Conservation (phyloP, 306 rosid genomes). For the Cotoneaster glaucophyllus region DNA sequence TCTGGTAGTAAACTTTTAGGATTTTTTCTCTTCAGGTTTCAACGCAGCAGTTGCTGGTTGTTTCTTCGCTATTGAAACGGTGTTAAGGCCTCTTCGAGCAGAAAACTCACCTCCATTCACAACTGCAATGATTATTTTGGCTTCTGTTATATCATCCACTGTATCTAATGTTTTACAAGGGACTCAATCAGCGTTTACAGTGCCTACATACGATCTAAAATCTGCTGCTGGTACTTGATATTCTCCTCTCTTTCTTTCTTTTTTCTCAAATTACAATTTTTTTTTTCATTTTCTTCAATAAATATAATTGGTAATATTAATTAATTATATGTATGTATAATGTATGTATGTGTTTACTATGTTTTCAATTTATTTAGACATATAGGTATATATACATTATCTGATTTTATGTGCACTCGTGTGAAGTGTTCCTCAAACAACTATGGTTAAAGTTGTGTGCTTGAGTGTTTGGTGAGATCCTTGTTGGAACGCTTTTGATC, state of each 20-base stretch:
- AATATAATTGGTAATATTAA: not conserved
- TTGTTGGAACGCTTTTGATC: not conserved
- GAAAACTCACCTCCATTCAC: constrained; percentile 98
- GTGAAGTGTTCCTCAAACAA: not conserved
- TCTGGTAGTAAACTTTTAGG: constrained; percentile 12
- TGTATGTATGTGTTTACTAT: too few species aligned
- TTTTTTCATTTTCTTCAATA: not conserved
- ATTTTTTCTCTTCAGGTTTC: constrained; percentile 60
- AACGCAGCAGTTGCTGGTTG: constrained; percentile 99
- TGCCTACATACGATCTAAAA: constrained; percentile 86
- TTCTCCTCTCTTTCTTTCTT: constrained; percentile 4
- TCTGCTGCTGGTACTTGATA: constrained; percentile 87
- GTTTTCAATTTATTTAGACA: not conserved
- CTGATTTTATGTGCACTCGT: not conserved
- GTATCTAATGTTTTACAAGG: constrained; percentile 89
- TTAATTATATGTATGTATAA: not conserved
- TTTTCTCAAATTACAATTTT: not conserved
- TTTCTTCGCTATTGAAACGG: constrained; percentile 98
- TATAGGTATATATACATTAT: not conserved
- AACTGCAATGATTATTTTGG: constrained; percentile 98
- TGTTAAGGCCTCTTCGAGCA: constrained; percentile 85
- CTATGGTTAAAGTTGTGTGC: not conserved
- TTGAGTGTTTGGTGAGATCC: not conserved
- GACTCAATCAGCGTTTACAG: constrained; percentile 82
- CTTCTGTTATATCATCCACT: constrained; percentile 95